These are phyloP conservation scores for Silene conica DNA, from an alignment of 148 eudicot genomes.

Conservation along the genomic window DNA sequence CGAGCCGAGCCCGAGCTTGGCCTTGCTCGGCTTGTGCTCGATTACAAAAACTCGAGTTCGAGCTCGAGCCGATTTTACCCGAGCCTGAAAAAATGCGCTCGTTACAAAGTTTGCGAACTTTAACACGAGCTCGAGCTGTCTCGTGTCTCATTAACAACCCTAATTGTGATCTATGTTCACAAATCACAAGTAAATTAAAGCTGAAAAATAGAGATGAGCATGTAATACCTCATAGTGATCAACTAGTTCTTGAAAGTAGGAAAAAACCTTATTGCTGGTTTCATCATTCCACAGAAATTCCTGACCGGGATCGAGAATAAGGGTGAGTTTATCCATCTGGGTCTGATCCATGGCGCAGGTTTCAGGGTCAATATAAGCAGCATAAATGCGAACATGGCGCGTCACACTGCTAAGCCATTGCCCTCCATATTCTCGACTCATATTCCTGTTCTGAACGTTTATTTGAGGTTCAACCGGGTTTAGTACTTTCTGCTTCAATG, in stretches of 20 bases:
- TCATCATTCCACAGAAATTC: slow-evolving; percentile 82
- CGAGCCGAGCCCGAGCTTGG: too few relatives aligned
- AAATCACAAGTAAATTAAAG: slow-evolving; percentile 1
- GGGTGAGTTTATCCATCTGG: slow-evolving; percentile 85
- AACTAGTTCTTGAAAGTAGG: slow-evolving; percentile 74
- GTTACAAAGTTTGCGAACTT: too few relatives aligned
- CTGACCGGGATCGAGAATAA: slow-evolving; percentile 73
- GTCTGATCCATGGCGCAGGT: slow-evolving; percentile 80
- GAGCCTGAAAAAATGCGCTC: too few relatives aligned
- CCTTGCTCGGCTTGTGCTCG: too few relatives aligned
- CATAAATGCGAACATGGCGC: slow-evolving; percentile 79
- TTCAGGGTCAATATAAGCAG: slow-evolving; percentile 80
- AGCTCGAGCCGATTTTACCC: too few relatives aligned
- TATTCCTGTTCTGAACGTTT: slow-evolving; percentile 69
- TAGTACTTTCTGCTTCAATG: slow-evolving; percentile 21
- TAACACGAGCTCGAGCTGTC: too few relatives aligned
- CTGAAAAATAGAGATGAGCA: background rate
- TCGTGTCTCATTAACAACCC: too few relatives aligned
- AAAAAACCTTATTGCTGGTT: slow-evolving; percentile 61
- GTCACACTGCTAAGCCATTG: slow-evolving; percentile 93
- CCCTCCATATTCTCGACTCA: slow-evolving; percentile 73
- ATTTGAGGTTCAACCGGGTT: slow-evolving; percentile 65
- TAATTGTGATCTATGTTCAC: background rate
- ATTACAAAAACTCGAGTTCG: too few relatives aligned
- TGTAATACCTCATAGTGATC: slow-evolving; percentile 86